A percentile compares a stretch with the other conserved stretches of the same genome.
These are phyloP conservation scores for Verticillium isaacii DNA, from an alignment of 2,329 filamentous ascomycete species.

Conservation along the genomic window DNA sequence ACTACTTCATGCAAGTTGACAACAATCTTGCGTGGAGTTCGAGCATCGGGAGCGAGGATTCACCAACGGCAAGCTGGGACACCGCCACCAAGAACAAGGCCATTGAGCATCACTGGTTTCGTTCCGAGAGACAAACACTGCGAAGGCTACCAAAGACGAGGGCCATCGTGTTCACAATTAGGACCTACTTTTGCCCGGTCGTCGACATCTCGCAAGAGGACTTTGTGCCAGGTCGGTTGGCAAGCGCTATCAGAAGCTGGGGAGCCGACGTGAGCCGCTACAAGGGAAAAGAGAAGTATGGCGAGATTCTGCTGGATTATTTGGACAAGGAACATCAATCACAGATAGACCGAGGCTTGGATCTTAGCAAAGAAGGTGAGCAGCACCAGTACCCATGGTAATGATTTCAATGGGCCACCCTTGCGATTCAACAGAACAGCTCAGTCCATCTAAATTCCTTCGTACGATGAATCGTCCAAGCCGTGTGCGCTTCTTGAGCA, in stretches of 20 bases:
- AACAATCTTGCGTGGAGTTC: conserved; percentile 69
- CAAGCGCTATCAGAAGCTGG: conserved; percentile 77
- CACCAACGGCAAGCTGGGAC: conserved; percentile 61
- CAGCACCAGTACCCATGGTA: conserved; percentile 57
- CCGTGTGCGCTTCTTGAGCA: no score
- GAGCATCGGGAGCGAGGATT: conserved; percentile 71
- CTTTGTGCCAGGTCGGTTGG: conserved; percentile 73
- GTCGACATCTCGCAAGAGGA: conserved; percentile 64
- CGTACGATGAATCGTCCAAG: no score
- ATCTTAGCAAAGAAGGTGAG: conserved; percentile 56
- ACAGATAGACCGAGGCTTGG: conserved; percentile 64
- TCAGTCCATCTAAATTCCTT: no score
- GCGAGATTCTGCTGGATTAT: conserved; percentile 69
- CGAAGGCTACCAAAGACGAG: conserved; percentile 55
- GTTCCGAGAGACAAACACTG: conserved; percentile 70
- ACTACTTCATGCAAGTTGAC: conserved; percentile 87
- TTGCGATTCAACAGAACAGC: no score
- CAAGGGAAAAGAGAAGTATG: conserved; percentile 73
- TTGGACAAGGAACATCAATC: conserved; percentile 69
- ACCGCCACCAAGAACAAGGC: conserved; percentile 71
- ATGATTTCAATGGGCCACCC: no score
- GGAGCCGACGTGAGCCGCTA: conserved; percentile 71
- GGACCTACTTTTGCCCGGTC: conserved; percentile 74
- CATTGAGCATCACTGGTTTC: conserved; percentile 70
- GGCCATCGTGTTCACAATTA: conserved; percentile 67